Percentiles rank a stretch among this genome's conserved stretches.
These are phyloP conservation scores for Sugiyamaella neomexicana DNA, from an alignment of 1,139 yeast genomes.

Conservation along the genomic window DNA sequence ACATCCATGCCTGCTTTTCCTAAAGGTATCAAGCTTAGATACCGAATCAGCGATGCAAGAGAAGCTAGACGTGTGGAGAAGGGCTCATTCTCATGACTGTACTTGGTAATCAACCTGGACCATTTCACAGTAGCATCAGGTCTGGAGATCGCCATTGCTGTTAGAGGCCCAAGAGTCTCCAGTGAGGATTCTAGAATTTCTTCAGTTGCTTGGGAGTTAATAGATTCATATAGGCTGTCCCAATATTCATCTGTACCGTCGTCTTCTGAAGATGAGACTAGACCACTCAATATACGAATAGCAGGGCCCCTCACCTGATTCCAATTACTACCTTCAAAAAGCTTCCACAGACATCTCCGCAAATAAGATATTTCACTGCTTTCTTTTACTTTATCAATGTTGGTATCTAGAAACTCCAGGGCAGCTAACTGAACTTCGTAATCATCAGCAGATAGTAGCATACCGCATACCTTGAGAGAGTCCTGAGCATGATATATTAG, in stretches of 20 bases:
- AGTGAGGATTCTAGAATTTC: conserved; percentile 51
- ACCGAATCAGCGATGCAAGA: conserved; percentile 47
- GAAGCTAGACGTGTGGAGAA: conserved; percentile 51
- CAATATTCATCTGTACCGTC: conserved; percentile 26
- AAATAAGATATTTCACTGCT: neutral
- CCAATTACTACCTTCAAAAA: conserved; percentile 40
- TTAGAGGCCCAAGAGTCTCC: conserved; percentile 52
- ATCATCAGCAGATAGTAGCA: conserved; percentile 38
- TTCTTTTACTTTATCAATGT: conserved; percentile 1
- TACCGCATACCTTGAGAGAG: conserved; percentile 32
- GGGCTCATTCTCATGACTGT: conserved; percentile 48
- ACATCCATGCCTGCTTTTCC: conserved; percentile 19
- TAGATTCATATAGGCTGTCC: conserved; percentile 34
- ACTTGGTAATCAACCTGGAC: conserved; percentile 38
- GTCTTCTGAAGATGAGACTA: conserved; percentile 23
- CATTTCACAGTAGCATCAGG: conserved; percentile 35
- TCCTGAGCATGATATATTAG: neutral
- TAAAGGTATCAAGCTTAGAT: conserved; percentile 19
- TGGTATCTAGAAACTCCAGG: conserved; percentile 35
- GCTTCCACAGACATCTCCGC: conserved; percentile 39
- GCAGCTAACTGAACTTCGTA: conserved; percentile 54
- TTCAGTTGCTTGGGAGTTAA: conserved; percentile 42
- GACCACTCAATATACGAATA: conserved; percentile 43
- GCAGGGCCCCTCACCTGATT: conserved; percentile 48
- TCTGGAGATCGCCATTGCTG: conserved; percentile 31